Conservation (phyloP, 2,329 filamentous ascomycete genomes). For the Fonsecaea multimorphosa region DNA sequence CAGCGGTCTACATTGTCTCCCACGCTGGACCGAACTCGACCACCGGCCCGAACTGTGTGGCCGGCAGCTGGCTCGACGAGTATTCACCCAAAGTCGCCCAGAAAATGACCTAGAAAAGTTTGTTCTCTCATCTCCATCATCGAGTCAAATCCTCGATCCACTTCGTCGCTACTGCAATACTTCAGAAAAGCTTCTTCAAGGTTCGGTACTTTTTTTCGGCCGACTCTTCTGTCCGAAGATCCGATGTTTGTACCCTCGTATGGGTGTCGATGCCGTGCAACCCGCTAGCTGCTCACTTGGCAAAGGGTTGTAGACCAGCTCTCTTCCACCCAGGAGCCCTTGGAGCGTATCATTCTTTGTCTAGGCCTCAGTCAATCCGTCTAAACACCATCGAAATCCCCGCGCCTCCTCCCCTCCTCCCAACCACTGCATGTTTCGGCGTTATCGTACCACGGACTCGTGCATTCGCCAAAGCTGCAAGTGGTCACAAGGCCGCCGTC, state of each 20-base stretch:
- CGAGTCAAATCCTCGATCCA: background rate
- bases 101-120: background rate
- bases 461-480: conserved; percentile 12
- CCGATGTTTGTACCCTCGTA: conserved; percentile 18
- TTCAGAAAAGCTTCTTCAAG: background rate
- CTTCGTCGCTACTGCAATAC: background rate
- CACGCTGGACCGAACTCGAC: background rate
- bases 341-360: background rate
- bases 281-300: conserved; percentile 3
- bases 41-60: background rate
- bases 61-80: background rate
- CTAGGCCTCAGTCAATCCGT: too few relatives aligned
- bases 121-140: background rate
- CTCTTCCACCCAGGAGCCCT: background rate
- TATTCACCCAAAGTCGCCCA: background rate
- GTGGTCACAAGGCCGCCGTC: conserved; percentile 21
- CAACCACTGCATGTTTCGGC: background rate
- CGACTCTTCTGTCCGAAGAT: conserved; percentile 14
- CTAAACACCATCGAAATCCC: background rate
- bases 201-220: conserved; percentile 3
- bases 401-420: background rate
- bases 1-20: background rate
- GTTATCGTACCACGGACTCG: background rate
- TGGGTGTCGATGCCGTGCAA: conserved; percentile 12
- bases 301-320: background rate